Base-by-base conservation (phyloP, 805 yeast species). In the Sugiyamaella boreocaroliniensis region DNA sequence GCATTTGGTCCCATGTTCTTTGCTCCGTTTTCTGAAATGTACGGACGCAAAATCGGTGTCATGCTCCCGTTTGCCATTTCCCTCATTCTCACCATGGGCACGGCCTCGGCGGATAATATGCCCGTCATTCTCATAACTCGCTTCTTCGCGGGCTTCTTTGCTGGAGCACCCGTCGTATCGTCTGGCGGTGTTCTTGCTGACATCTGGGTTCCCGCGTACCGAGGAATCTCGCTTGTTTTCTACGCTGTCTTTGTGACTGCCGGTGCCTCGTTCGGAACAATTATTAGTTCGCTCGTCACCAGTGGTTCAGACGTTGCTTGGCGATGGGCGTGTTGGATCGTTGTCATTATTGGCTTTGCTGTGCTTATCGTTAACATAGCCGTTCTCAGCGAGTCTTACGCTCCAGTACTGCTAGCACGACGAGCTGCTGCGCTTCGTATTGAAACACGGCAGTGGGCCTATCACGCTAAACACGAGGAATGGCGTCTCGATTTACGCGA, bases 401-500 rank as follows among this genome's bases (percentile, higher is more conserved):
- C 64, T 8, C 69, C 69, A 16, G 58, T 61, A 0, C 82, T 89
- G 48, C 73, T 88, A 56, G 81, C 82, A 61, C 74, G 65, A 42
- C 79, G 83, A 64, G 97, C 97, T 16, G 69, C 68, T 50, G 76
- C 68, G 63, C 65, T 89, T 61, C 80, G 97, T 71, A 76, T 78
- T 62, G 84, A 83, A 65, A 86, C 96, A 5, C 90, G 93, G 45
- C 86, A 89, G 66, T 75, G 76, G 55, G 85, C 85, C 62, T 86
- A 87, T 57, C 88, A 89, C 88, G 87, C 97, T 19, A 95, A 87
- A 70, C 95, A 87, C 67, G 97, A 90, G 67, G 93, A 92, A 29
- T 81, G 80, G 65, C 88, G 88, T 47, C 67, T 89, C 67, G 71
- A 85, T 1, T 66, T 86, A 47, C 73, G 71, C 34, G 96, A 90